Evolutionary conservation across 176 grass and related monocot species (phyloP).

Genomic region (Tillandsia leiboldiana): DNA sequence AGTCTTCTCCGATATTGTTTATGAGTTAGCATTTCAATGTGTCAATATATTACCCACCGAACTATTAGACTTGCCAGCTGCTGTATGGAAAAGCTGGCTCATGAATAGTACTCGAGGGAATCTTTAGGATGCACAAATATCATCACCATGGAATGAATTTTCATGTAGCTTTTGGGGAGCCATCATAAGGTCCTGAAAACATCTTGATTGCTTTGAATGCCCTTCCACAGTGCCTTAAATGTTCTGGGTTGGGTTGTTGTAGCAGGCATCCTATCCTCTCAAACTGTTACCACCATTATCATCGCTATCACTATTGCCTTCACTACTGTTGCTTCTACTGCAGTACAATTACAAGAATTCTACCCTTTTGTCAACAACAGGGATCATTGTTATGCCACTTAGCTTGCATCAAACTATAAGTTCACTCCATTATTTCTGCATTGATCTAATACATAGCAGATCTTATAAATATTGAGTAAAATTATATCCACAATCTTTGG

Average conservation of each 20-base stretch:
- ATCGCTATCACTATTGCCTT: too few relatives aligned
- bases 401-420: too few relatives aligned
- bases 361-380: background rate
- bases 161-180: slow-evolving; percentile 22
- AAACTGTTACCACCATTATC: slow-evolving; percentile 13
- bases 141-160: slow-evolving; percentile 61
- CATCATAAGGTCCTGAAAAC: slow-evolving; percentile 52
- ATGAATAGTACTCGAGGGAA: too few relatives aligned
- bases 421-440: background rate
- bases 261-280: slow-evolving; percentile 17
- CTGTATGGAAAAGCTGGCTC: too few relatives aligned
- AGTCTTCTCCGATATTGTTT: too few relatives aligned
- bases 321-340: slow-evolving; percentile 6
- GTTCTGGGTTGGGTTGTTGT: slow-evolving; percentile 24
- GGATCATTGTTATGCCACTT: too few relatives aligned
- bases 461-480: too few relatives aligned
- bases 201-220: slow-evolving; percentile 49
- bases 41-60: too few relatives aligned
- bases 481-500: too few relatives aligned
- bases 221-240: slow-evolving; percentile 31
- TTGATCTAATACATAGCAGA: background rate
- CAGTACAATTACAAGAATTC: slow-evolving; percentile 19
- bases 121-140: background rate
- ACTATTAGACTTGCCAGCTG: too few relatives aligned
- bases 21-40: too few relatives aligned